Conservation (phyloP, 2,329 filamentous ascomycete genomes). For the Anthostomella pinea region DNA sequence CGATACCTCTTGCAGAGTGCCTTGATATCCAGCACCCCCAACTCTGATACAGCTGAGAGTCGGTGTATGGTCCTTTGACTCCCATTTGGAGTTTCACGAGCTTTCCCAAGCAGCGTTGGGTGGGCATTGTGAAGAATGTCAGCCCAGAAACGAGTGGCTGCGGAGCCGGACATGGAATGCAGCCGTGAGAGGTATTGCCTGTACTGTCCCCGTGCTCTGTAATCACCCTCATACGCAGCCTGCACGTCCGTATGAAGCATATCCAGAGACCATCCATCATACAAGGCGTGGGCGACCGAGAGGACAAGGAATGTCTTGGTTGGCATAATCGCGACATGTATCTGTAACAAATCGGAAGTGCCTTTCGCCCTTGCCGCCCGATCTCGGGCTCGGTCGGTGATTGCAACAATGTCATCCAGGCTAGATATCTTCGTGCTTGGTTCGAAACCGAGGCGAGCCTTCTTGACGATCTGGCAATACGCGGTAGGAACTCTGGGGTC, state of each 20-base stretch:
- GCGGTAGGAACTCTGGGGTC: conserved; percentile 52
- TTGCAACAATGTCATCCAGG: conserved; percentile 32
- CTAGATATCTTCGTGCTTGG: conserved; percentile 25
- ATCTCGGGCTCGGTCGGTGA: conserved; percentile 37
- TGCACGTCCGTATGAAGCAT: conserved; percentile 70
- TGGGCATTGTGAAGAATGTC: conserved; percentile 56
- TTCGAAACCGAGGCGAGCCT: conserved; percentile 15
- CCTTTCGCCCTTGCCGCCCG: conserved; percentile 38
- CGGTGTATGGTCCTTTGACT: conserved; percentile 32
- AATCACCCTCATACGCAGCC: conserved; percentile 55
- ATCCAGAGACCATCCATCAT: conserved; percentile 81
- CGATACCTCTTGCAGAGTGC: conserved; percentile 63
- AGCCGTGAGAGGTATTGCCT: conserved; percentile 54
- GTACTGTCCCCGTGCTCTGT: conserved; percentile 44
- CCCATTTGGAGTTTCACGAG: not conserved
- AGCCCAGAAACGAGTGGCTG: conserved; percentile 66
- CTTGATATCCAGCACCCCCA: conserved; percentile 42
- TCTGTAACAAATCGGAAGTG: conserved; percentile 43
- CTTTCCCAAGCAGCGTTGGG: conserved; percentile 33
- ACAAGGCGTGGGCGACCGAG: conserved; percentile 81
- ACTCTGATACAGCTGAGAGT: conserved; percentile 42
- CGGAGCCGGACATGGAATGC: conserved; percentile 38
- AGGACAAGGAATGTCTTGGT: conserved; percentile 50
- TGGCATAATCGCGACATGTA: conserved; percentile 40
- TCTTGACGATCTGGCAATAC: conserved; percentile 48